Evolutionary conservation across 371 early-diverging fungal species (phyloP).

Genomic region (Mortierella sp.): DNA sequence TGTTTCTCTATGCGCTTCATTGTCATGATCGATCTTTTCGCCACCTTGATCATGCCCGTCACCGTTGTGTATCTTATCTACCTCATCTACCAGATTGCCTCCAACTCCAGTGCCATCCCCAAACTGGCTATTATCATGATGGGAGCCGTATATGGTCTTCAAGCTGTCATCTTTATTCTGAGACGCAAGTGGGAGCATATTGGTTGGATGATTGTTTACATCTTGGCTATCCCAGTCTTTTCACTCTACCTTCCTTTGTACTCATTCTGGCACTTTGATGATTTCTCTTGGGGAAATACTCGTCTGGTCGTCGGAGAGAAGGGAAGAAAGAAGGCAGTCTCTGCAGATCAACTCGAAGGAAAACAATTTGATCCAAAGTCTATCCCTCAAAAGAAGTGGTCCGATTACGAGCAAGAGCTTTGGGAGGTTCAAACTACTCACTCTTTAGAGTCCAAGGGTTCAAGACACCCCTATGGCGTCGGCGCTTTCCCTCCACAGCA

Average conservation of each 20-base stretch:
- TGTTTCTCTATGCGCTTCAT: constrained; percentile 98
- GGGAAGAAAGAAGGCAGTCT: constrained; percentile 71
- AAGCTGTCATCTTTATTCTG: constrained; percentile 87
- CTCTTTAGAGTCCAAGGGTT: constrained; percentile 64
- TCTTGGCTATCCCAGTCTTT: constrained; percentile 88
- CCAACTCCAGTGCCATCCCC: constrained; percentile 65
- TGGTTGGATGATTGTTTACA: constrained; percentile 97
- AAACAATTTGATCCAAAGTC: constrained; percentile 86
- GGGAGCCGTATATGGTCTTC: constrained; percentile 85
- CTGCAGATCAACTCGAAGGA: constrained; percentile 71
- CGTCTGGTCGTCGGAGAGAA: constrained; percentile 87
- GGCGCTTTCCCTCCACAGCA: constrained; percentile 7
- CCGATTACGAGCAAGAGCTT: constrained; percentile 85
- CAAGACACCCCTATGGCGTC: constrained; percentile 20
- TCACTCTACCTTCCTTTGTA: constrained; percentile 87
- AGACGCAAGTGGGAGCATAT: constrained; percentile 95
- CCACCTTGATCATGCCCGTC: constrained; percentile 96
- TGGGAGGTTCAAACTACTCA: constrained; percentile 78
- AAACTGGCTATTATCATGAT: constrained; percentile 72
- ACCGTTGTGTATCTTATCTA: constrained; percentile 88
- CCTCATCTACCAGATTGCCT: constrained; percentile 74
- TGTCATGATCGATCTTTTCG: constrained; percentile 92
- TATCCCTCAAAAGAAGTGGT: constrained; percentile 92
- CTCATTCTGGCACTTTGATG: constrained; percentile 97
- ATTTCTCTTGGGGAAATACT: constrained; percentile 98